Evolutionary conservation across 345 rosid genomes (phyloP).

Genomic region (Linum lewisii): DNA sequence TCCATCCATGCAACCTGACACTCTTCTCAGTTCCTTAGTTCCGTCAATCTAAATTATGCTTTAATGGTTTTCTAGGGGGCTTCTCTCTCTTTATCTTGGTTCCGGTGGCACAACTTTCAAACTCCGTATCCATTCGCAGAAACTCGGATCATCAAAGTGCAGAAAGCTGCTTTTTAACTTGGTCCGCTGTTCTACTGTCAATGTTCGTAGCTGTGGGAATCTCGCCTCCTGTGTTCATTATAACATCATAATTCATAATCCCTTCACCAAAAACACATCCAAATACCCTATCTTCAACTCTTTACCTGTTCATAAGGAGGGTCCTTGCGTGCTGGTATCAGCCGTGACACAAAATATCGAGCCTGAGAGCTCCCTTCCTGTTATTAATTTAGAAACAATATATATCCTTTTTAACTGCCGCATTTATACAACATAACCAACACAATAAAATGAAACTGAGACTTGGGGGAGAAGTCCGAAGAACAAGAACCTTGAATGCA

Average conservation of each 20-base stretch:
- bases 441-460: neutral
- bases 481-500: constrained; percentile 65
- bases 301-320: constrained; percentile 97
- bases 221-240: constrained; percentile 67
- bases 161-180: constrained; percentile 78
- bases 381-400: constrained; percentile 15
- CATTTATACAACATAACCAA: neutral
- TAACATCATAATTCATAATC: neutral
- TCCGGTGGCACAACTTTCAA: constrained; percentile 48
- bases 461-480: neutral
- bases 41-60: neutral
- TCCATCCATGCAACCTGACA: too few species aligned
- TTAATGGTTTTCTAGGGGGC: neutral
- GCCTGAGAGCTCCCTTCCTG: constrained; percentile 98
- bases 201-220: constrained; percentile 66
- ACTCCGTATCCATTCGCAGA: constrained; percentile 85
- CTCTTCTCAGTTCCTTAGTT: too few species aligned
- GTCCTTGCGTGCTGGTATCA: constrained; percentile 97
- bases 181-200: constrained; percentile 53
- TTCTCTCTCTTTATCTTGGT: constrained; percentile 11
- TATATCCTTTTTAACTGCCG: neutral
- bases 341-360: constrained; percentile 77
- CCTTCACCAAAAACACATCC: neutral
- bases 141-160: constrained; percentile 85
- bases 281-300: neutral